Evolutionary conservation across 192 early-diverging fungal species (phyloP).

Genomic region (Podila epigama): DNA sequence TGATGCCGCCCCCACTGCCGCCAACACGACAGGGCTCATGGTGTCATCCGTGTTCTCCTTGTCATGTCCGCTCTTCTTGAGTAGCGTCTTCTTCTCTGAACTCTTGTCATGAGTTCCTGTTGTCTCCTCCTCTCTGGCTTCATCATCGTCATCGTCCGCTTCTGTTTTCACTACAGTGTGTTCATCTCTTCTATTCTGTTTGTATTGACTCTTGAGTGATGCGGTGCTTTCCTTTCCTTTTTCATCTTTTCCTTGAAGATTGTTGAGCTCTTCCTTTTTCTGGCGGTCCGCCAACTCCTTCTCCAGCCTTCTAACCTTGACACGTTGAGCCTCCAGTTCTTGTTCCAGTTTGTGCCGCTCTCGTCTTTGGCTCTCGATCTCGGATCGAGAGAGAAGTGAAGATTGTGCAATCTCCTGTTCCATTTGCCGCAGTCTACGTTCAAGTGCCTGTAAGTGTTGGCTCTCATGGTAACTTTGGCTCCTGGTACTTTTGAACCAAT

Average conservation of each 20-base stretch:
- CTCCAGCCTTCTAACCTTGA: conserved; percentile 35
- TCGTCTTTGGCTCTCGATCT: conserved; percentile 25
- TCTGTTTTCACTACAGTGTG: too few species aligned
- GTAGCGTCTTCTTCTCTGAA: conserved; percentile 6
- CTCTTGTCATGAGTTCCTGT: too few species aligned
- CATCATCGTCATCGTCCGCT: too few species aligned
- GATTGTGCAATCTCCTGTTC: conserved; percentile 28
- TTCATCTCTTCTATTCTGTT: too few species aligned
- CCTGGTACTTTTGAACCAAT: conserved; percentile 14
- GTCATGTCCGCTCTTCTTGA: conserved; percentile 4
- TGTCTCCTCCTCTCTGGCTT: too few species aligned
- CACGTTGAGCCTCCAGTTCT: conserved; percentile 24
- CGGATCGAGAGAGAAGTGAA: conserved; percentile 21
- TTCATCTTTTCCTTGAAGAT: background rate
- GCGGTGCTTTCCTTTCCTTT: conserved; percentile 6
- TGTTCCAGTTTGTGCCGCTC: conserved; percentile 28
- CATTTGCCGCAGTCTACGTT: conserved; percentile 24
- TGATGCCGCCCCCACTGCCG: conserved; percentile 47
- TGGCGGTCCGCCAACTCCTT: conserved; percentile 17
- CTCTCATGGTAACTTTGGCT: conserved; percentile 19
- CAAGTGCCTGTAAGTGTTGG: conserved; percentile 22
- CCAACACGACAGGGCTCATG: conserved; percentile 8
- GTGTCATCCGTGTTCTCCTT: background rate
- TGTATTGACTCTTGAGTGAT: too few species aligned
- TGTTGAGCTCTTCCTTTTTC: conserved; percentile 6